These are phyloP conservation scores for Agarophyton chilense DNA, from an alignment of 23 red algal genomes.

Conservation along the genomic window DNA sequence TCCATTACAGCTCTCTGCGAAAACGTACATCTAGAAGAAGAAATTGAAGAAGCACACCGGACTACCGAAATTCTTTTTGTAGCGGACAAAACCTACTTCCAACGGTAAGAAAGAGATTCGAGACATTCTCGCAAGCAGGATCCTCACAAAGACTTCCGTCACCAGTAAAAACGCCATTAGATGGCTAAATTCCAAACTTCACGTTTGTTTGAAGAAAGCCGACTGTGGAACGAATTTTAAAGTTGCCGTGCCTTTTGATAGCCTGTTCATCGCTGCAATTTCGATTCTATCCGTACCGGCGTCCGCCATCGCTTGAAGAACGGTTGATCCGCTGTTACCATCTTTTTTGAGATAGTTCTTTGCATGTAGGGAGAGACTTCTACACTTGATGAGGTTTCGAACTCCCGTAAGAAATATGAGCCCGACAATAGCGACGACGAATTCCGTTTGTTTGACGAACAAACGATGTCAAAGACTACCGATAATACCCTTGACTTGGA, in stretches of 20 bases:
- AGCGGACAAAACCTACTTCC: neutral
- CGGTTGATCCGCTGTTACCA: slow-evolving; percentile 37
- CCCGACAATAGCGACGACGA: neutral
- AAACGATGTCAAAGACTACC: neutral
- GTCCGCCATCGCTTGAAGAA: neutral
- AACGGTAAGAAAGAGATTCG: neutral
- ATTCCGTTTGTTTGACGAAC: neutral
- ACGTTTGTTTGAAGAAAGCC: slow-evolving; percentile 7
- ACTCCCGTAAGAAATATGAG: neutral
- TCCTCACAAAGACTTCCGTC: no score
- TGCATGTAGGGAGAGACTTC: neutral
- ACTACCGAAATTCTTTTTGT: neutral
- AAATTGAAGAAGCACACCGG: neutral
- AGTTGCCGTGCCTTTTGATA: slow-evolving; percentile 7
- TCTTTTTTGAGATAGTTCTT: slow-evolving; percentile 19
- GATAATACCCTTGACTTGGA: neutral
- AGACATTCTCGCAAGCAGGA: neutral
- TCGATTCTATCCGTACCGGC: slow-evolving; percentile 3
- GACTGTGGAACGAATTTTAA: slow-evolving; percentile 3
- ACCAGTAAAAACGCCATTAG: no score
- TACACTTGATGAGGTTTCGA: neutral
- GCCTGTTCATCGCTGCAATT: neutral
- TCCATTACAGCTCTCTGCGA: slow-evolving; percentile 5
- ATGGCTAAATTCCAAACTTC: neutral
- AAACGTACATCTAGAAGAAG: slow-evolving; percentile 12